Conservation (phyloP, 1,139 yeast genomes). For the Geotrichum siamense region DNA sequence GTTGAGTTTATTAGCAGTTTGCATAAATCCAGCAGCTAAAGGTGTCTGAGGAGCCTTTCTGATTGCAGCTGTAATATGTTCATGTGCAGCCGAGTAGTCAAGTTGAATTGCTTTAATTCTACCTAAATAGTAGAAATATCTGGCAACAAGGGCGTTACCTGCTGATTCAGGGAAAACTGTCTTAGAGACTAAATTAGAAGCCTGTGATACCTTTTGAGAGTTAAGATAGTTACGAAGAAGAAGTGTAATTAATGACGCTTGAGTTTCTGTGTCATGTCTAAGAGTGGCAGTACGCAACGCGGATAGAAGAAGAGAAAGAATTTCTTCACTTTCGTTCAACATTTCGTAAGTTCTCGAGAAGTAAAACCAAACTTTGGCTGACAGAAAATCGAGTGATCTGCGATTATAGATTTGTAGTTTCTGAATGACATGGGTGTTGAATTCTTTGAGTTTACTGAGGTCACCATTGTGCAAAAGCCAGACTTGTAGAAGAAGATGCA, state of each 20-base stretch:
- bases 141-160: constrained; percentile 81
- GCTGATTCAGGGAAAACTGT: constrained; percentile 81
- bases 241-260: constrained; percentile 77
- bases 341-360: constrained; percentile 74
- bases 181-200: constrained; percentile 83
- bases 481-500: constrained; percentile 72
- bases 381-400: constrained; percentile 77
- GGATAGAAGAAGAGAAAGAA: constrained; percentile 60
- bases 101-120: constrained; percentile 86
- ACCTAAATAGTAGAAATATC: constrained; percentile 86
- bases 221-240: constrained; percentile 73
- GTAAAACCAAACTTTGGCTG: constrained; percentile 92
- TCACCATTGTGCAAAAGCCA: constrained; percentile 60
- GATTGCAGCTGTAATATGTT: constrained; percentile 83
- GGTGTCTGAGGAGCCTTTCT: constrained; percentile 96
- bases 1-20: constrained; percentile 81
- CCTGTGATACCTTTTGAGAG: constrained; percentile 77
- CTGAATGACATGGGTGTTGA: constrained; percentile 44
- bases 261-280: constrained; percentile 88
- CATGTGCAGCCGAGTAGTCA: constrained; percentile 86
- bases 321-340: constrained; percentile 45
- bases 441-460: constrained; percentile 25
- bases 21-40: constrained; percentile 79
- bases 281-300: constrained; percentile 84
- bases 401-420: constrained; percentile 62